phyloP scores from a whole-genome alignment of 441 rosid species.

The Mallotus japonicus region DNA sequence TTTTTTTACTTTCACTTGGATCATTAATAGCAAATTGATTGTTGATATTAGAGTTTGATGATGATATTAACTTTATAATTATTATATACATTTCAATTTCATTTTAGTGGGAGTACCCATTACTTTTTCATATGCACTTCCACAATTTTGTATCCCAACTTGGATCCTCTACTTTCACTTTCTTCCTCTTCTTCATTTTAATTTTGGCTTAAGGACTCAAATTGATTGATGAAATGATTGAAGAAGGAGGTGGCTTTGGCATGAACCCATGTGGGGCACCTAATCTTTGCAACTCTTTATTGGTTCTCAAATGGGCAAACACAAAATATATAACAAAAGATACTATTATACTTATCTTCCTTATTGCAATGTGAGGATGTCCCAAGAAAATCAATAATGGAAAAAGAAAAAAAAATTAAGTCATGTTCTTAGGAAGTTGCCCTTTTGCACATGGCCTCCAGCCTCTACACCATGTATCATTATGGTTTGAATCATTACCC shows the following conservation, averaged over 20 bases:
- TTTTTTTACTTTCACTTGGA: too few relatives aligned
- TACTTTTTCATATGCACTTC: too few relatives aligned
- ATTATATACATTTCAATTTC: too few relatives aligned
- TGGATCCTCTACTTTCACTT: too few relatives aligned
- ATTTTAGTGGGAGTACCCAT: too few relatives aligned
- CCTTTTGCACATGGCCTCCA: constrained; percentile 49
- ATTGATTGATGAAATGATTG: constrained; percentile 23
- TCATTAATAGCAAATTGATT: too few relatives aligned
- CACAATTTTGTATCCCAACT: too few relatives aligned
- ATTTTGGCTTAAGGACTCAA: background rate
- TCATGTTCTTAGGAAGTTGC: constrained; percentile 14
- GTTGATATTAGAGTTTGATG: too few relatives aligned
- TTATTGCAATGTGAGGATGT: constrained; percentile 16
- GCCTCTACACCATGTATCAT: constrained; percentile 30
- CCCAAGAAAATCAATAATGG: constrained; percentile 23
- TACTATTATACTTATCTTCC: background rate
- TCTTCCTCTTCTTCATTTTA: too few relatives aligned
- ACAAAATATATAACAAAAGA: constrained; percentile 19
- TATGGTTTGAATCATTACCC: constrained; percentile 30
- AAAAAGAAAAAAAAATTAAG: background rate
- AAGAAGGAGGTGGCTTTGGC: constrained; percentile 27
- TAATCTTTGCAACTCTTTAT: constrained; percentile 24
- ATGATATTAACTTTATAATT: too few relatives aligned
- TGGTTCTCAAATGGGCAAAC: constrained; percentile 15
- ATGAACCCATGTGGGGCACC: constrained; percentile 42